Evolutionary conservation across 495 filamentous ascomycete genomes (phyloP).

Genomic region (Jackrogersella minutella): DNA sequence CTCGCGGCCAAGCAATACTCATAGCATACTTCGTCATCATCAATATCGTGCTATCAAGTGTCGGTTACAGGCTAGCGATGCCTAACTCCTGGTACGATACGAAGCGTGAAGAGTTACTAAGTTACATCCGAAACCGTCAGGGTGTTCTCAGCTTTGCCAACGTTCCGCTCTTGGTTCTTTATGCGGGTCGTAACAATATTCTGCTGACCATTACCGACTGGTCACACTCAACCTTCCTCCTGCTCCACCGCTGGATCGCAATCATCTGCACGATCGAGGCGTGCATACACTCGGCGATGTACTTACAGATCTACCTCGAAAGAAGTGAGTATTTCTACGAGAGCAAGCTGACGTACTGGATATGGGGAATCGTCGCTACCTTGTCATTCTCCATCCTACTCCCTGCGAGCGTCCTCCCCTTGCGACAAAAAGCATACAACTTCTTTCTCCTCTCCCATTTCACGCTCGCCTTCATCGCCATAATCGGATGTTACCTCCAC

Average conservation of each 20-base stretch:
- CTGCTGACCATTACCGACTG: conserved; percentile 61
- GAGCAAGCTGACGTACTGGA: conserved; percentile 45
- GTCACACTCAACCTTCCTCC: conserved; percentile 61
- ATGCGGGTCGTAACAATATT: conserved; percentile 61
- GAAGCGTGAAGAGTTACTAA: not conserved
- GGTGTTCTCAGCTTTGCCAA: conserved; percentile 61
- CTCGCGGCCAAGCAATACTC: conserved; percentile 49
- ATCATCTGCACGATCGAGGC: conserved; percentile 61
- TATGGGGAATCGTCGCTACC: conserved; percentile 48
- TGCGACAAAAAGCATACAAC: conserved; percentile 38
- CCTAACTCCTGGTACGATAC: conserved; percentile 38
- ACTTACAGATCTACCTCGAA: conserved; percentile 37
- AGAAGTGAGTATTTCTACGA: conserved; percentile 19
- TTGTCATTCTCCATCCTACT: conserved; percentile 34
- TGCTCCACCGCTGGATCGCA: conserved; percentile 63
- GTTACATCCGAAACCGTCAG: conserved; percentile 55
- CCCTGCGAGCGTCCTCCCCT: conserved; percentile 30
- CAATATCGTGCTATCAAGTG: conserved; percentile 47
- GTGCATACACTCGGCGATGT: conserved; percentile 52
- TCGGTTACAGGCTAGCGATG: conserved; percentile 30
- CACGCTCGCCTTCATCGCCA: conserved; percentile 25
- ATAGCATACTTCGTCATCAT: conserved; percentile 48
- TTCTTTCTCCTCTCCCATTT: conserved; percentile 44
- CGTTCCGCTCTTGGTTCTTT: conserved; percentile 57
- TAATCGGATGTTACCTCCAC: conserved; percentile 50